Conservation (phyloP, 116 monocot species). For the Cymodocea nodosa region DNA sequence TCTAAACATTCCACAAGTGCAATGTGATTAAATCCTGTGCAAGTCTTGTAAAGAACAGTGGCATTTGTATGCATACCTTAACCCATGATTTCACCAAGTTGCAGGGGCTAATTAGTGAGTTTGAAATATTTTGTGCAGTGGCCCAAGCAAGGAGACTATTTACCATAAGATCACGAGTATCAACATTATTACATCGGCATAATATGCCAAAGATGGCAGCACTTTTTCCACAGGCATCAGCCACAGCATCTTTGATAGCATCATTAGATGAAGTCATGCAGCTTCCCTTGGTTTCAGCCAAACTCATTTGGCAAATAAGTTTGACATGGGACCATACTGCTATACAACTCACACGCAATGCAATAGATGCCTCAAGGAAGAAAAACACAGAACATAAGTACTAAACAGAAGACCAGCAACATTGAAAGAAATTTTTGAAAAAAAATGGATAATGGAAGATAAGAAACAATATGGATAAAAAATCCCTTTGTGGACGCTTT, state of each 20-base stretch:
- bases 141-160: conserved; percentile 10
- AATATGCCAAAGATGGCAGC: conserved; percentile 8
- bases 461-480: too few species aligned
- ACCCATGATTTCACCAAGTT: conserved; percentile 17
- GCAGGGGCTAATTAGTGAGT: background rate
- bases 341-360: conserved; percentile 10
- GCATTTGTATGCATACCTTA: conserved; percentile 7
- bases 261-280: conserved; percentile 3
- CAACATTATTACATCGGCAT: conserved; percentile 2
- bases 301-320: conserved; percentile 2
- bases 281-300: background rate
- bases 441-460: too few species aligned
- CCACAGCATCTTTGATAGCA: conserved; percentile 7
- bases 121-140: background rate
- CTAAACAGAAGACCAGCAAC: too few species aligned
- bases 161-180: conserved; percentile 9
- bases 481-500: too few species aligned
- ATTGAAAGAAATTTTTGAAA: too few species aligned
- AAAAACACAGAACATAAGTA: background rate
- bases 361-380: conserved; percentile 8
- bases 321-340: conserved; percentile 12
- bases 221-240: conserved; percentile 14
- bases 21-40: background rate
- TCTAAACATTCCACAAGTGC: conserved; percentile 1
- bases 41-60: background rate